These are phyloP conservation scores for Coccomyxa sp. DNA, from an alignment of 139 green algal genomes.

Conservation along the genomic window DNA sequence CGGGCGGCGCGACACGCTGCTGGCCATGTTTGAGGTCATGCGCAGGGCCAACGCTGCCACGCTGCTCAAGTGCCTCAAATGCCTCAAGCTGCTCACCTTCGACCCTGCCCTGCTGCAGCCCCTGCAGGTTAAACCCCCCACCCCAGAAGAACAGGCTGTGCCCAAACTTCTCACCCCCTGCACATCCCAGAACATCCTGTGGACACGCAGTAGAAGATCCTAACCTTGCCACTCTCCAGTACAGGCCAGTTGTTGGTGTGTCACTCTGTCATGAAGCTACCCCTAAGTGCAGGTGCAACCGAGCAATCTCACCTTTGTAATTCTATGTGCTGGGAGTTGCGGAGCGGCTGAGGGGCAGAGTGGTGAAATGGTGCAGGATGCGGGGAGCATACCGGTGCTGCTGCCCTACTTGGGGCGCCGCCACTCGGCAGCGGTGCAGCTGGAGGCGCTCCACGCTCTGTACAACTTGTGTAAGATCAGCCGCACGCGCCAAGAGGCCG, in stretches of 20 bases:
- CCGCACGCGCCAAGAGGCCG: slow-evolving; percentile 54
- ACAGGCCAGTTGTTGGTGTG: no score
- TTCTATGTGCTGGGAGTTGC: no score
- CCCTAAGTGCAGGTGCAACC: no score
- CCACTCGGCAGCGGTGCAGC: slow-evolving; percentile 24
- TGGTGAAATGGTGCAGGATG: slow-evolving; percentile 33
- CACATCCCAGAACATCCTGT: no score
- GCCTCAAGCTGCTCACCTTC: slow-evolving; percentile 36
- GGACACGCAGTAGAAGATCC: no score
- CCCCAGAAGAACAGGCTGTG: no score
- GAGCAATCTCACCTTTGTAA: no score
- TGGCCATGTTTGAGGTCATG: slow-evolving; percentile 40
- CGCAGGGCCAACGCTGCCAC: background rate
- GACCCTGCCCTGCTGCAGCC: slow-evolving; percentile 34
- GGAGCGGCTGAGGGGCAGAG: no score
- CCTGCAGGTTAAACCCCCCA: slow-evolving; percentile 25
- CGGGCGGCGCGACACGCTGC: slow-evolving; percentile 43
- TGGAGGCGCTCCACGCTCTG: slow-evolving; percentile 64
- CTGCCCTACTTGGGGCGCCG: slow-evolving; percentile 44
- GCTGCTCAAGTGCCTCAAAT: slow-evolving; percentile 31
- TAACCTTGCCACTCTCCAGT: no score
- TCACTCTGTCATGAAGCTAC: no score
- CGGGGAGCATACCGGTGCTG: slow-evolving; percentile 46
- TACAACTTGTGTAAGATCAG: slow-evolving; percentile 80
- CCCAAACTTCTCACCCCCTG: no score